Conservation (phyloP, 2,329 filamentous ascomycete genomes). For the Aspergillus thermomutatus region DNA sequence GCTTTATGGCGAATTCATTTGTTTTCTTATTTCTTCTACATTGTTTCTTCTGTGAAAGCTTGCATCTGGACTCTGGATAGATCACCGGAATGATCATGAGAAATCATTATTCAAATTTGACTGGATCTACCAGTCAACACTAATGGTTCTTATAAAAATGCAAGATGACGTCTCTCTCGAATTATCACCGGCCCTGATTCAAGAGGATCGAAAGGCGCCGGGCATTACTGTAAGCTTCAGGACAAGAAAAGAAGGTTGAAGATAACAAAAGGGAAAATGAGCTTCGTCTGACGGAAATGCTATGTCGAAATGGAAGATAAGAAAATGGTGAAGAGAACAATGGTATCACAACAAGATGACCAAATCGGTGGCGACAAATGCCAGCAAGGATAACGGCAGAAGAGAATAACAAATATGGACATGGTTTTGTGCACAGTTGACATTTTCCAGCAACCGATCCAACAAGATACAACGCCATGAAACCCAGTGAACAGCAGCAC, state of each 20-base stretch:
- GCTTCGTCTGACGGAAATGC: slow-evolving; percentile 12
- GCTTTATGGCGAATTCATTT: neutral
- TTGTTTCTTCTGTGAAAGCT: neutral
- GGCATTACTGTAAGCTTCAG: neutral
- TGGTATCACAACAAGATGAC: slow-evolving; percentile 1
- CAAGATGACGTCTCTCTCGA: neutral
- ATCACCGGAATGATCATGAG: neutral
- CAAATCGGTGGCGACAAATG: slow-evolving; percentile 15
- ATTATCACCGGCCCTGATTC: neutral
- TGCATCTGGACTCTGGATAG: neutral
- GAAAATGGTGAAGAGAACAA: neutral
- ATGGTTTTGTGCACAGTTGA: neutral
- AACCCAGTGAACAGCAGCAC: slow-evolving; percentile 4
- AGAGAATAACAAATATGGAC: slow-evolving; percentile 5
- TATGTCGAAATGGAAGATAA: slow-evolving; percentile 7
- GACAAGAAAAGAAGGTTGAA: neutral
- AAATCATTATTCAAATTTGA: slow-evolving; percentile 15
- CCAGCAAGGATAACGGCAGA: slow-evolving; percentile 6
- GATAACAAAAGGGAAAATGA: slow-evolving; percentile 1
- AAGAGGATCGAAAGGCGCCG: neutral
- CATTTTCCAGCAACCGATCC: neutral
- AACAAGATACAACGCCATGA: slow-evolving; percentile 2
- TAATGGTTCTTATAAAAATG: neutral
- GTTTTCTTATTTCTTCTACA: neutral
- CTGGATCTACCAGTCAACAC: neutral